These are phyloP conservation scores for Pseudozyma hubeiensis DNA, from an alignment of 1,284 basidiomycete species.

Conservation along the genomic window DNA sequence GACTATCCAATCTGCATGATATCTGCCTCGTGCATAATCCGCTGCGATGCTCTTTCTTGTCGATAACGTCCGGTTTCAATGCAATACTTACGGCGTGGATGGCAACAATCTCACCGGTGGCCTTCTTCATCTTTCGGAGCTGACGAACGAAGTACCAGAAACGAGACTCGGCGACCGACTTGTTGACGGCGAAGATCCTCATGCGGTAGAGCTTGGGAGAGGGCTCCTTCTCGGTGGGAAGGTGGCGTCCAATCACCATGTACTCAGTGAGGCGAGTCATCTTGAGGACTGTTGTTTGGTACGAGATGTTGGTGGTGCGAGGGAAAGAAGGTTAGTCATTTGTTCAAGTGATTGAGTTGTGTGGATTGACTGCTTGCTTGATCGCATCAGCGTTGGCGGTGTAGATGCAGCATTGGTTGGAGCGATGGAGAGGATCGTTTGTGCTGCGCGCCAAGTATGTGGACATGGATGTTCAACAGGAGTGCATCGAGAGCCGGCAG, in stretches of 20 bases:
- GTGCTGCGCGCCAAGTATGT: too few species aligned
- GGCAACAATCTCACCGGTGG: constrained; percentile 97
- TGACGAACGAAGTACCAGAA: constrained; percentile 99
- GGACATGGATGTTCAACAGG: too few species aligned
- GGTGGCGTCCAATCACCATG: constrained; percentile 96
- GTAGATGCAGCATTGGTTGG: background rate
- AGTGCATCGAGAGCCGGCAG: too few species aligned
- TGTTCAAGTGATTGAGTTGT: constrained; percentile 1
- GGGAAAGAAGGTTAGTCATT: constrained; percentile 17
- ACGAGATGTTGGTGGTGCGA: constrained; percentile 4
- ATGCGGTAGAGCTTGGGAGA: constrained; percentile 98
- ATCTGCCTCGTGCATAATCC: background rate
- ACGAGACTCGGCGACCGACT: constrained; percentile 96
- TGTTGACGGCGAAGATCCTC: constrained; percentile 99
- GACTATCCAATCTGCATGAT: too few species aligned
- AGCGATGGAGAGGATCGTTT: too few species aligned
- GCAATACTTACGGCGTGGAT: constrained; percentile 85
- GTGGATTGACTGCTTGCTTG: background rate
- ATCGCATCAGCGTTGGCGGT: constrained; percentile 26
- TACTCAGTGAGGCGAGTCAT: constrained; percentile 76
- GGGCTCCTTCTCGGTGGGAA: constrained; percentile 92
- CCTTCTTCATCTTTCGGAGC: constrained; percentile 95
- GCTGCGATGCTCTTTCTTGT: constrained; percentile 1
- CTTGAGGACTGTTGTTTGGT: constrained; percentile 46
- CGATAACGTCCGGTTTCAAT: background rate